Base-by-base conservation (phyloP, 352 stramenopile species). In the Pythium oligandrum region DNA sequence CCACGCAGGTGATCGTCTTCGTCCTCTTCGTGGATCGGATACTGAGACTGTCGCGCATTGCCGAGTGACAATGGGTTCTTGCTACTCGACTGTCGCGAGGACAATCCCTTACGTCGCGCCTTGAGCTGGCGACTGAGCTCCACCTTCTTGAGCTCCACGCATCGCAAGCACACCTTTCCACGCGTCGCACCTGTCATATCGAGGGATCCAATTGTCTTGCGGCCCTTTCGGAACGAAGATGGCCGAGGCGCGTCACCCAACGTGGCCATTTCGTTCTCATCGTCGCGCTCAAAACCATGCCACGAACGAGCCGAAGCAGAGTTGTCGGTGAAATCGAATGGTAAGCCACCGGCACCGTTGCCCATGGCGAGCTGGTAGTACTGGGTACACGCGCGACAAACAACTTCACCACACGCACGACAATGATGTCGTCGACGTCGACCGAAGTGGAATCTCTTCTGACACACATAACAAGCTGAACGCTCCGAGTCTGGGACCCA, bases 401-500 rank as follows among this genome's bases (percentile, higher is more conserved):
- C 55, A 6, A 64, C 57, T 43, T 64, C 57, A 40, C 57, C 57
- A 17, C 57, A 92, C 1, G 79, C 75, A 33, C 79, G 78, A 43
- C 79, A 92, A 57, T 92, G 79, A 44, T 92, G 79, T 35, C 85
- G 81, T 34, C 75, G 76, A 34, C 78, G 71, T 6, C 64, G 51
- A 6, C 83, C 66, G 37, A 78, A 65, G 48, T 75, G 76, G 54
- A 90, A 90, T 43, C 74, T 73, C 42, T 75, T 75, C 44, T 79
- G 67, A 61, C 78, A 90, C 54, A 88, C 71, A 2, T 60, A 71
- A 47, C 78, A 90, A 30, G 44, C 50, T 33, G 64, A 61, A 38
- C 78, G 76, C 11, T 76, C 74, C 31, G 77, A 63, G 61, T 90
- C 76, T 1, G 74, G 64, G 33, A 90, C 76, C 76, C 78, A 90